Conservation (phyloP, 2,329 filamentous ascomycete genomes). For the Nemania bipapillata region DNA sequence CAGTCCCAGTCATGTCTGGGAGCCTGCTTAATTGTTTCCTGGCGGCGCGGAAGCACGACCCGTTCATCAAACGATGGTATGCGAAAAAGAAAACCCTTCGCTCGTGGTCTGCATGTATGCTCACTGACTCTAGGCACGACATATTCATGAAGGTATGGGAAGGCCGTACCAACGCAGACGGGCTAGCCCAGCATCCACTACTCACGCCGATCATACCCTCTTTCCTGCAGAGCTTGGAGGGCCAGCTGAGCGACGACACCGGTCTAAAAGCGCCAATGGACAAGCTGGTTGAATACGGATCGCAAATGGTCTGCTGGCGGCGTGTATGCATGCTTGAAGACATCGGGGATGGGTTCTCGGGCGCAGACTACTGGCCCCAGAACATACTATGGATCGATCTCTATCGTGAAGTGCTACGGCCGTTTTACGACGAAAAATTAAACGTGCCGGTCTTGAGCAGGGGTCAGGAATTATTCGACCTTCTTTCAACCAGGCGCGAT, state of each 20-base stretch:
- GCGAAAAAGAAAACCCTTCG: background rate
- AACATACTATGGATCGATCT: constrained; percentile 34
- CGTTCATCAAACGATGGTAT: constrained; percentile 54
- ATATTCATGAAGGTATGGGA: constrained; percentile 50
- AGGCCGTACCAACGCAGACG: constrained; percentile 44
- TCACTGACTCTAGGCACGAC: constrained; percentile 50
- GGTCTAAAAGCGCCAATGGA: constrained; percentile 51
- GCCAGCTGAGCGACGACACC: constrained; percentile 40
- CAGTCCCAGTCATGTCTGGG: constrained; percentile 45
- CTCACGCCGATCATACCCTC: constrained; percentile 47
- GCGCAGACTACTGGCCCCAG: constrained; percentile 41
- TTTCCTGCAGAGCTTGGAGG: constrained; percentile 42
- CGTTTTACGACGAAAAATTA: background rate
- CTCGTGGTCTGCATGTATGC: background rate
- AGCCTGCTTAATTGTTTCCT: constrained; percentile 54
- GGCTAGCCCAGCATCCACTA: constrained; percentile 45
- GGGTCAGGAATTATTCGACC: constrained; percentile 41
- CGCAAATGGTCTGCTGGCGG: constrained; percentile 55
- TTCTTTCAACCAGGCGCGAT: constrained; percentile 40
- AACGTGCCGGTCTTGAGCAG: constrained; percentile 13
- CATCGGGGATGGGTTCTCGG: constrained; percentile 43
- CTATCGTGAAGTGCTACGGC: constrained; percentile 29
- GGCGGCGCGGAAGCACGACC: constrained; percentile 53
- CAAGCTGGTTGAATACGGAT: constrained; percentile 54
- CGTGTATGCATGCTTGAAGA: constrained; percentile 45